phyloP scores from a whole-genome alignment of 192 early-diverging fungal species.

The Podila clonocystis region DNA sequence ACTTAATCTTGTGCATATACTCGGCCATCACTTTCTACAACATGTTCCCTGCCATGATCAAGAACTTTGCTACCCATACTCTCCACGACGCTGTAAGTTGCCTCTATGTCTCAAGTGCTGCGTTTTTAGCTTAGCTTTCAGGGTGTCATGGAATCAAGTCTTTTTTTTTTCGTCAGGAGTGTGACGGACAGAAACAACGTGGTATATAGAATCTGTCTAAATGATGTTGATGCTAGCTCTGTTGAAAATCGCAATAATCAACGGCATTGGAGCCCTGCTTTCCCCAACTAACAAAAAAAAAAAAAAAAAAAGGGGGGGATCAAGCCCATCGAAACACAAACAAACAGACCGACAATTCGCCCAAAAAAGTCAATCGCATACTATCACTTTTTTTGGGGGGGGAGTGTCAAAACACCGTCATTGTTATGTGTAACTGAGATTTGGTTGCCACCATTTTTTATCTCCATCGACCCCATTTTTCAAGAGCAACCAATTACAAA shows the following conservation, averaged over 20 bases:
- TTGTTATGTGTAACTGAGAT: too few species aligned
- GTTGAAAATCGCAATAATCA: background rate
- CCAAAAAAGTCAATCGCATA: slow-evolving; percentile 20
- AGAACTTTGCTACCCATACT: slow-evolving; percentile 58
- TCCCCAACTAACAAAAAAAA: slow-evolving; percentile 1
- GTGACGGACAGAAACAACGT: background rate
- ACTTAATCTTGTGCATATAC: slow-evolving; percentile 74
- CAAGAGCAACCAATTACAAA: slow-evolving; percentile 1
- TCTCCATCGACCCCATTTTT: background rate
- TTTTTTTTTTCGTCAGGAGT: slow-evolving; percentile 3
- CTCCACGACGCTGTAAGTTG: slow-evolving; percentile 68
- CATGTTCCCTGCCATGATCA: slow-evolving; percentile 66
- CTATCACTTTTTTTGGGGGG: background rate
- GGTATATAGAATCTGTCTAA: background rate
- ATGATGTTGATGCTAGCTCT: background rate
- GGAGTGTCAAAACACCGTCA: too few species aligned
- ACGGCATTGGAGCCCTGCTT: background rate
- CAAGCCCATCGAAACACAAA: background rate
- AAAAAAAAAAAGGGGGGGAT: slow-evolving; percentile 1
- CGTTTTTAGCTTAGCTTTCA: background rate
- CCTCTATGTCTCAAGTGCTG: background rate
- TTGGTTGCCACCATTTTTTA: slow-evolving; percentile 2
- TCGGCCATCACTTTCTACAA: slow-evolving; percentile 75
- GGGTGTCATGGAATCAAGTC: background rate
- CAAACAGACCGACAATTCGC: slow-evolving; percentile 10